Conservation (phyloP, 352 stramenopile species). For the Peronospora farinosa region DNA sequence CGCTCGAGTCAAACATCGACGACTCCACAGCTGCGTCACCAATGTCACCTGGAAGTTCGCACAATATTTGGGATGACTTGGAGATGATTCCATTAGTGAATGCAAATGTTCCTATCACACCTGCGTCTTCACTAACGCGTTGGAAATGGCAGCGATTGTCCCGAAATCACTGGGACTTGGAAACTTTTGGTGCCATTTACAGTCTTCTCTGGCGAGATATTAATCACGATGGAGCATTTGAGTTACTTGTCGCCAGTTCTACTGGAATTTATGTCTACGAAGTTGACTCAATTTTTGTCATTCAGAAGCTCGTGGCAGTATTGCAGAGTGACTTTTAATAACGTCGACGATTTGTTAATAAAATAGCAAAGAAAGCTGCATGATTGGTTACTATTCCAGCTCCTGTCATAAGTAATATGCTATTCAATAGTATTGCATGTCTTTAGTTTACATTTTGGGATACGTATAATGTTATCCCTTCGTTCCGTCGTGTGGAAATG, state of each 20-base stretch:
- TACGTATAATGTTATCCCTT: conserved; percentile 8
- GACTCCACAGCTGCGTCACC: conserved; percentile 6
- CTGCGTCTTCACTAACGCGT: conserved; percentile 2
- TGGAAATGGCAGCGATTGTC: conserved; percentile 36
- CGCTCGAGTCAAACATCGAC: background rate
- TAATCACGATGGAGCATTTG: conserved; percentile 55
- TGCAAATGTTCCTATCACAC: background rate
- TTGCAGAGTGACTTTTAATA: conserved; percentile 3
- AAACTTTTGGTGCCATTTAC: conserved; percentile 65
- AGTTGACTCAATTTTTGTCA: conserved; percentile 36
- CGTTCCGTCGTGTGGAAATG: conserved; percentile 2
- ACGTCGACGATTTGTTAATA: too few relatives aligned
- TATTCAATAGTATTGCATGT: conserved; percentile 1
- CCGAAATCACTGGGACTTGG: conserved; percentile 34
- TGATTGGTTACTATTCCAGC: conserved; percentile 7
- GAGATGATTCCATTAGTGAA: conserved; percentile 11
- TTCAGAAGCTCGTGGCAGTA: conserved; percentile 27
- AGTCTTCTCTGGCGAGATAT: conserved; percentile 61
- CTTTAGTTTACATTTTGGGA: background rate
- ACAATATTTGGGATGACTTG: conserved; percentile 27
- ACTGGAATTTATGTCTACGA: conserved; percentile 68
- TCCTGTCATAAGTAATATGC: conserved; percentile 7
- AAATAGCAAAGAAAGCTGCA: too few relatives aligned
- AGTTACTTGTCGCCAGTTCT: conserved; percentile 56
- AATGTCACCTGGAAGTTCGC: conserved; percentile 14